Base-by-base conservation (phyloP, 2,329 filamentous ascomycete genomes). In the Gnomoniopsis smithogilvyi region DNA sequence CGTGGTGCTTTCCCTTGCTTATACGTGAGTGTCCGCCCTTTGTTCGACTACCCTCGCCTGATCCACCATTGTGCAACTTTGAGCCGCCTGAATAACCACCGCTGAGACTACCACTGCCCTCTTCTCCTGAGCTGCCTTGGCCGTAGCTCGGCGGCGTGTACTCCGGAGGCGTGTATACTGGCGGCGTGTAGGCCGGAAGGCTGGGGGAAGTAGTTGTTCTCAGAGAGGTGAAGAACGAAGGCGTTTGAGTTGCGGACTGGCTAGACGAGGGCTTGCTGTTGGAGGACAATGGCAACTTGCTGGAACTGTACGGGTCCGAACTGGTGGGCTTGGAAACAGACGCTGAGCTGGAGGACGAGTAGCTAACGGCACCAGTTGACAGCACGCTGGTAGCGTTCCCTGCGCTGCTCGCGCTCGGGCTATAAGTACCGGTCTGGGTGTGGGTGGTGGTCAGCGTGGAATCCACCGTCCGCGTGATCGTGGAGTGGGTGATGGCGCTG, bases 211-310 rank as follows among this genome's bases (percentile, higher is more conserved):
- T 46, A 26, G 34, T 49, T 22, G 60, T 56, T 19, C 17, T 54
- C 19, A 61, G 19, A 21, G 53, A 47, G 2, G 60, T 60, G n/a
- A 57, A 56, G 26, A 54, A 45, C 14, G 53, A 53, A 14, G 57
- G 47, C 21, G 30, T 19, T 34, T 7, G 15, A 41, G 57, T 48
- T 15, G 57, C 21, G 17, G 51, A 41, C 6, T 41, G 41, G 51
- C 34, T 52, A 34, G 19, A 46, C 15, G 43, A 46, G 15, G 36
- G 36, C 12, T 12, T 41, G 36, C 36, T 41, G 26, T 8, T 30
- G 26, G 8, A 30, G 4, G 26, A 4, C 26, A 30, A 30, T 30
- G 26, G 26, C 26, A 30, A 30, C 26, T 30, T 30, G 26, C 26
- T 30, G 26, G 26, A 30, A 19, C 15, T 19, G 7, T 17, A 46